Conservation (phyloP, 1,139 yeast genomes). For the Candida labiduridarum region DNA sequence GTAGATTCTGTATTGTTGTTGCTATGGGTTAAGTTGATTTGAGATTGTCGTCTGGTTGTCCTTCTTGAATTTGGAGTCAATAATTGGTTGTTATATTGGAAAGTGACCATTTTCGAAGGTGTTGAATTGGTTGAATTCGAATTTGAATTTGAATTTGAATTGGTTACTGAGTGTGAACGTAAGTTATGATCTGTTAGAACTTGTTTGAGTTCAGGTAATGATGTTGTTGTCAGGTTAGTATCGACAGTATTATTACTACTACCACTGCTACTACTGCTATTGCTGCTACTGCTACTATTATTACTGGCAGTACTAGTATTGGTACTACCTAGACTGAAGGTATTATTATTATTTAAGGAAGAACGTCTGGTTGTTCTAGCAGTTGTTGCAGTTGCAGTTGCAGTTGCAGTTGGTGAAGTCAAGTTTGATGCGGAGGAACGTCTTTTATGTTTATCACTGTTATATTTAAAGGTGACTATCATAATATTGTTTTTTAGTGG, state of each 20-base stretch:
- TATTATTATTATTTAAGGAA: background rate
- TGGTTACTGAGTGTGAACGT: background rate
- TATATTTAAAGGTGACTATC: slow-evolving; percentile 19
- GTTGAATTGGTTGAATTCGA: slow-evolving; percentile 5
- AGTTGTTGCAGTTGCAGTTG: slow-evolving; percentile 1
- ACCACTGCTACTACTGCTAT: background rate
- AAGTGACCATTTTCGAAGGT: slow-evolving; percentile 16
- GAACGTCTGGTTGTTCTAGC: slow-evolving; percentile 4
- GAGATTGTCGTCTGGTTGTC: slow-evolving; percentile 3
- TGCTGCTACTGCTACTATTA: background rate
- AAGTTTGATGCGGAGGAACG: background rate
- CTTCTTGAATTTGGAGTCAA: slow-evolving; percentile 1
- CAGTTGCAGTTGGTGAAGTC: background rate
- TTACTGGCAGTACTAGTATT: background rate
- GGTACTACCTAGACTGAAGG: background rate
- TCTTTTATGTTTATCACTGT: slow-evolving; percentile 12
- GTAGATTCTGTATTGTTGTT: background rate
- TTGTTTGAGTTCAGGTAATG: background rate
- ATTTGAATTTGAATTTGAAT: too few relatives aligned
- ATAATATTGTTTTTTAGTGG: slow-evolving; percentile 2
- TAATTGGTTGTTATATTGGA: slow-evolving; percentile 13
- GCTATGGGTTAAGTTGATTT: background rate
- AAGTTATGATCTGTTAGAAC: background rate
- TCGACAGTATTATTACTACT: background rate
- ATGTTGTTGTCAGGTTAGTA: too few relatives aligned